Conservation (phyloP, 768 basidiomycete genomes). For the Pleurotus cornucopiae region DNA sequence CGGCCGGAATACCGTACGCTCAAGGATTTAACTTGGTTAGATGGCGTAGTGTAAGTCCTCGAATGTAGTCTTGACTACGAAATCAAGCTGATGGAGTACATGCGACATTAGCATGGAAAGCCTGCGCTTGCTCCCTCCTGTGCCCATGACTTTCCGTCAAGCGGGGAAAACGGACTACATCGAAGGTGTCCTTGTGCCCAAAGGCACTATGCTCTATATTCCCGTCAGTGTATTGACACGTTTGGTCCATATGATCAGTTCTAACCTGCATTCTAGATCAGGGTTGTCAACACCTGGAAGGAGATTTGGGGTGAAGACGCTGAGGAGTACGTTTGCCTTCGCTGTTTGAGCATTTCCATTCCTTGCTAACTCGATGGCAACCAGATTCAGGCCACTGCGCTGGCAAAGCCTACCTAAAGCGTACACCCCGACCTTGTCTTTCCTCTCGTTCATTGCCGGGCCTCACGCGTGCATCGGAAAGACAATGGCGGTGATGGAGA, state of each 20-base stretch:
- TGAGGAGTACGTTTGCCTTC: conserved; percentile 30
- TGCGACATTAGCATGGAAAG: conserved; percentile 29
- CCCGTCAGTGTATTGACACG: conserved; percentile 21
- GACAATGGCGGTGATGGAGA: conserved; percentile 44
- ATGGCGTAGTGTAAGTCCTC: conserved; percentile 32
- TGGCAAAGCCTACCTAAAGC: conserved; percentile 37
- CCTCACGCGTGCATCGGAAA: conserved; percentile 45
- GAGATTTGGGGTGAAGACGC: conserved; percentile 48
- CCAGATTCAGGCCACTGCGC: conserved; percentile 41
- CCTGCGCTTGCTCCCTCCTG: conserved; percentile 35
- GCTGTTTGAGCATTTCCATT: no score
- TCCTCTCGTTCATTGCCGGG: conserved; percentile 39
- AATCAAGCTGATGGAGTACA: neutral
- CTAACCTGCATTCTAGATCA: conserved; percentile 28
- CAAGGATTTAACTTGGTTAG: conserved; percentile 35
- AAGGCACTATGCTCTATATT: conserved; percentile 38
- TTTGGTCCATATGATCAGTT: neutral
- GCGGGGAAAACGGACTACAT: conserved; percentile 34
- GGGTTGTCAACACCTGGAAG: conserved; percentile 46
- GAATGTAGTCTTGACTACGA: neutral
- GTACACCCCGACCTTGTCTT: conserved; percentile 31
- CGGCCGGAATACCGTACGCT: conserved; percentile 34
- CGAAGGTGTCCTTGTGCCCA: conserved; percentile 37
- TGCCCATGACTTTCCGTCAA: conserved; percentile 33
- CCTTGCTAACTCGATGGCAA: no score